phyloP scores from a whole-genome alignment of 768 basidiomycete species.

The Collybia nuda region DNA sequence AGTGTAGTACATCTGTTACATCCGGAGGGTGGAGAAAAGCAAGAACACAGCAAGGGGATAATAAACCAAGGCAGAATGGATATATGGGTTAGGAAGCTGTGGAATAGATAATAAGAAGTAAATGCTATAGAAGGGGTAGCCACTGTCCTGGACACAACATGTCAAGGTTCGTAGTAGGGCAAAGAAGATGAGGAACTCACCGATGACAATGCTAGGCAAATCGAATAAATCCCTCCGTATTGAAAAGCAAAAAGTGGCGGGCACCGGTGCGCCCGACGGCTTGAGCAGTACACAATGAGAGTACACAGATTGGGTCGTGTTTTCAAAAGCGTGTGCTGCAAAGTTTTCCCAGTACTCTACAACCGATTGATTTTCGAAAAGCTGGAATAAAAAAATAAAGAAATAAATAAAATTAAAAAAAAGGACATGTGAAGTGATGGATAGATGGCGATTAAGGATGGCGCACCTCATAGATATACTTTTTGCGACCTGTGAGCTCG shows the following conservation, averaged over 20 bases:
- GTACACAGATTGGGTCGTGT: conserved; percentile 93
- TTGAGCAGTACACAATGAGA: conserved; percentile 90
- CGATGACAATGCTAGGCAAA: conserved; percentile 85
- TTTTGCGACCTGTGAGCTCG: conserved; percentile 66
- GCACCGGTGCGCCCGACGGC: conserved; percentile 79
- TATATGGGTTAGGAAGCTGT: not conserved
- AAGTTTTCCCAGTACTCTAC: conserved; percentile 98
- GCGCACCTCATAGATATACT: conserved; percentile 65
- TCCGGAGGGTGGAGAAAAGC: not conserved
- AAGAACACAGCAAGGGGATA: conserved; percentile 13
- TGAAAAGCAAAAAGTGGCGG: conserved; percentile 94
- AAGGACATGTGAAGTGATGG: not conserved
- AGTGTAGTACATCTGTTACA: conserved; percentile 6
- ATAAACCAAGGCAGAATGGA: not conserved
- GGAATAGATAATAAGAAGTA: conserved; percentile 17
- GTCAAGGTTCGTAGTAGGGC: conserved; percentile 3
- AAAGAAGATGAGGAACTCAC: conserved; percentile 36
- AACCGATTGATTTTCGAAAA: conserved; percentile 94
- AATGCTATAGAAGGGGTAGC: conserved; percentile 69
- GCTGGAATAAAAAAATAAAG: no score
- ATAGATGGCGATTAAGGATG: not conserved
- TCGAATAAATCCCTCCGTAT: conserved; percentile 93
- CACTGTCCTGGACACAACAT: conserved; percentile 64
- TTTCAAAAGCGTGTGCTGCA: conserved; percentile 95
- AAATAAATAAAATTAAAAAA: no score